A percentile compares a stretch with the other conserved stretches of the same genome.
Evolutionary conservation across 2,329 filamentous ascomycete species (phyloP).

Genomic region (Hypocrella siamensis): DNA sequence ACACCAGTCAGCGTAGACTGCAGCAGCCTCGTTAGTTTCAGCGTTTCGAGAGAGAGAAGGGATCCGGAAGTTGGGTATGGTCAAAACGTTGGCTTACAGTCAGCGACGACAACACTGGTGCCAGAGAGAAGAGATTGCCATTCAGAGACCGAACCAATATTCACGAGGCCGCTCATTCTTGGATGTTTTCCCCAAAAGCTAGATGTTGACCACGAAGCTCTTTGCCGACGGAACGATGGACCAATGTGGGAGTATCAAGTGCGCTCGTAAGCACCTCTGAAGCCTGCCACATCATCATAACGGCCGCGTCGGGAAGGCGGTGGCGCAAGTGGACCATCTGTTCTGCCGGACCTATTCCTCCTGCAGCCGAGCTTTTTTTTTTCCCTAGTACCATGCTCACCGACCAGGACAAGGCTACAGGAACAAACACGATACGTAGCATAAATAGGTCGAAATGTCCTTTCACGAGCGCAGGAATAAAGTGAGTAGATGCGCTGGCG

Average conservation of each 20-base stretch:
- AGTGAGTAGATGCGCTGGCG: conserved; percentile 5
- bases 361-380: conserved; percentile 9
- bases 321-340: background rate
- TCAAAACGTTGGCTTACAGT: too few species aligned
- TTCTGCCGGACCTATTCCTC: conserved; percentile 13
- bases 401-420: background rate
- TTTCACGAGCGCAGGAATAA: conserved; percentile 17
- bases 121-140: conserved; percentile 58
- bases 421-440: background rate
- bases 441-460: conserved; percentile 12
- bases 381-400: background rate
- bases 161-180: conserved; percentile 30
- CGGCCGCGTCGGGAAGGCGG: background rate
- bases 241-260: too few species aligned
- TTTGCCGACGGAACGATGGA: background rate
- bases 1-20: conserved; percentile 42
- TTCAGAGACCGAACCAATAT: conserved; percentile 50
- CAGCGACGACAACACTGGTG: conserved; percentile 69
- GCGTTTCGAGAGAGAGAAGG: too few species aligned
- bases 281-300: too few species aligned
- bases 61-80: too few species aligned
- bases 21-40: too few species aligned
- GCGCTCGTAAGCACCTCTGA: too few species aligned
- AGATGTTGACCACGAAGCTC: background rate
- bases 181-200: background rate